phyloP scores from a whole-genome alignment of 179 eudicot genomes.

The Vitellaria paradoxa region DNA sequence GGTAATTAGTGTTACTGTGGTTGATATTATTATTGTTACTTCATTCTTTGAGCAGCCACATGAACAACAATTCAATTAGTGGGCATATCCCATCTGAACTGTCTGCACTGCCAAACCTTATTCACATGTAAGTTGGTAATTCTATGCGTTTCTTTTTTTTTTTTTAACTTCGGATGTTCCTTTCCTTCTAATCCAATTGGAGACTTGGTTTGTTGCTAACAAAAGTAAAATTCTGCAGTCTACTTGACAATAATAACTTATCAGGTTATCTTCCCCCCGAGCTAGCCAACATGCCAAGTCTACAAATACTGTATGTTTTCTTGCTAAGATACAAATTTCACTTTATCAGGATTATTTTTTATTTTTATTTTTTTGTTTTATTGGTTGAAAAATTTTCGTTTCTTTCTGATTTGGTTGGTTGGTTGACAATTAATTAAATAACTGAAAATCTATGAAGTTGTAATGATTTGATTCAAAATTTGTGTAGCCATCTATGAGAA shows the following conservation, averaged over 20 bases:
- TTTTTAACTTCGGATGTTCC: background rate
- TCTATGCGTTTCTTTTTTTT: background rate
- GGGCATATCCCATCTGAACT: conserved; percentile 83
- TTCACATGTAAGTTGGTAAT: conserved; percentile 73
- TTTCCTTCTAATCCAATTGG: background rate
- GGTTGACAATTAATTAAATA: too few relatives aligned
- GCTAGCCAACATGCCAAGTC: conserved; percentile 55
- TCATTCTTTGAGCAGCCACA: conserved; percentile 60
- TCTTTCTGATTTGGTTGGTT: too few relatives aligned
- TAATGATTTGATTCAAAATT: too few relatives aligned
- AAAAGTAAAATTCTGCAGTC: conserved; percentile 41
- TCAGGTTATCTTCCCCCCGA: conserved; percentile 83
- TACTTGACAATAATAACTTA: conserved; percentile 87
- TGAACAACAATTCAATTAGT: conserved; percentile 95
- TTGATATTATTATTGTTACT: background rate
- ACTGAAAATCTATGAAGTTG: too few relatives aligned
- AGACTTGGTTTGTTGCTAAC: conserved; percentile 5
- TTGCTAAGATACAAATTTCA: background rate
- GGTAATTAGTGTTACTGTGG: too few relatives aligned
- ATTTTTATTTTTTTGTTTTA: too few relatives aligned
- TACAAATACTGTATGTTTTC: conserved; percentile 63
- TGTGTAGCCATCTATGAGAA: too few relatives aligned
- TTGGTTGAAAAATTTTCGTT: too few relatives aligned
- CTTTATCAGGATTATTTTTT: too few relatives aligned
- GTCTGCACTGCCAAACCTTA: conserved; percentile 63